Conservation (phyloP, 129 eudicot genomes). For the Centaurea solstitialis region DNA sequence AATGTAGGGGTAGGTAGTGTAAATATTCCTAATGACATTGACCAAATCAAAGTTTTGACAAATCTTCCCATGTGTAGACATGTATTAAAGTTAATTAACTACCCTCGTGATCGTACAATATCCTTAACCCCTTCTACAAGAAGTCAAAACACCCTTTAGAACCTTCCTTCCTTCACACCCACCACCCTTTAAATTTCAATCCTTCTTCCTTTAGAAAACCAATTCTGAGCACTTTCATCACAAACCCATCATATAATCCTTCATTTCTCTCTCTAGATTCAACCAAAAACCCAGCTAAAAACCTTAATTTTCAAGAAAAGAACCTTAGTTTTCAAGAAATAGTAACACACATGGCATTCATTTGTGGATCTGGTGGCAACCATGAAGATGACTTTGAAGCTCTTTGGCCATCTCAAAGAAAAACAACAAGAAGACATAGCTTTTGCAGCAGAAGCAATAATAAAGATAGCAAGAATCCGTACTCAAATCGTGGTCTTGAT, state of each 20-base stretch:
- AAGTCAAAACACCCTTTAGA: constrained; percentile 36
- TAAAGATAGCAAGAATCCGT: constrained; percentile 47
- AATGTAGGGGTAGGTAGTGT: neutral
- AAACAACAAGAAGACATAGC: constrained; percentile 35
- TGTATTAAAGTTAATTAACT: constrained; percentile 16
- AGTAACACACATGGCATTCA: constrained; percentile 32
- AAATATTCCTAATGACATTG: neutral
- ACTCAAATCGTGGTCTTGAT: constrained; percentile 50
- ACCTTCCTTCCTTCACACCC: constrained; percentile 12
- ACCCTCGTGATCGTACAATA: constrained; percentile 1
- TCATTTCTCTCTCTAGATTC: constrained; percentile 5
- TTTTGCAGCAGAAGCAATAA: constrained; percentile 43
- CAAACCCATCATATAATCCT: constrained; percentile 7
- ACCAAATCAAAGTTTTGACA: constrained; percentile 20
- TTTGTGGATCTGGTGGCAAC: constrained; percentile 33
- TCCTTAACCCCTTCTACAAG: constrained; percentile 36
- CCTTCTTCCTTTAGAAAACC: neutral
- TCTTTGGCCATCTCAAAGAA: constrained; percentile 29
- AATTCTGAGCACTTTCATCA: constrained; percentile 21
- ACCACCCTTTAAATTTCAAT: constrained; percentile 10
- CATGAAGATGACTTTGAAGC: constrained; percentile 36
- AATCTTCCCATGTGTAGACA: constrained; percentile 15
- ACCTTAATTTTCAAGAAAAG: neutral
- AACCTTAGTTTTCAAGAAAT: neutral
- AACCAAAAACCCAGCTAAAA: neutral